phyloP scores from a whole-genome alignment of 1,139 yeast species.

The Suhomyces kunorum region DNA sequence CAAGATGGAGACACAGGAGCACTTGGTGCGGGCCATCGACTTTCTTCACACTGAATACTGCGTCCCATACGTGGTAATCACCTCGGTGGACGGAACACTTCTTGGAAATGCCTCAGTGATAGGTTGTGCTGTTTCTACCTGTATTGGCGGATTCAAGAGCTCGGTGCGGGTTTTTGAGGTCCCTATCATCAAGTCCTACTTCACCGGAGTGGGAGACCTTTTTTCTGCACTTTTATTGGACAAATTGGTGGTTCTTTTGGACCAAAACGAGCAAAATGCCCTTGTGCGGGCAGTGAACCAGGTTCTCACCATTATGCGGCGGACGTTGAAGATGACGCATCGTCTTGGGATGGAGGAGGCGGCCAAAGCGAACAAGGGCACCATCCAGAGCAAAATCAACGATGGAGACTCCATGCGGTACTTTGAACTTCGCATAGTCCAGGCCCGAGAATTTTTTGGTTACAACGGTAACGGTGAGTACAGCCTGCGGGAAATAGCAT shows the following conservation, averaged over 20 bases:
- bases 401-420: conserved; percentile 41
- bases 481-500: neutral
- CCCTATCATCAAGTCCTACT: conserved; percentile 65
- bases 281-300: conserved; percentile 41
- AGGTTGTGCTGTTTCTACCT: conserved; percentile 57
- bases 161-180: conserved; percentile 22
- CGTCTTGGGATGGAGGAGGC: conserved; percentile 20
- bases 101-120: conserved; percentile 25
- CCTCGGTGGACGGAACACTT: conserved; percentile 44
- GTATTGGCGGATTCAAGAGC: neutral
- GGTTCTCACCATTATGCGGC: conserved; percentile 51
- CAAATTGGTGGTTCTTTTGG: conserved; percentile 32
- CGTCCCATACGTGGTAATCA: conserved; percentile 67
- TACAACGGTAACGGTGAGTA: conserved; percentile 19
- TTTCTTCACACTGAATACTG: conserved; percentile 50
- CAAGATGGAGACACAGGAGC: conserved; percentile 41
- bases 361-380: conserved; percentile 1
- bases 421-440: conserved; percentile 45
- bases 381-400: conserved; percentile 33
- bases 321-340: conserved; percentile 46
- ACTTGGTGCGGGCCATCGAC: conserved; percentile 49
- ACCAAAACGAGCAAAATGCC: neutral
- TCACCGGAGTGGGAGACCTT: conserved; percentile 92
- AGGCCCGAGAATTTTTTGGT: conserved; percentile 33
- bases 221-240: conserved; percentile 79